Evolutionary conservation across 805 yeast species (phyloP).

Genomic region (Yarrowia yakushimensis): DNA sequence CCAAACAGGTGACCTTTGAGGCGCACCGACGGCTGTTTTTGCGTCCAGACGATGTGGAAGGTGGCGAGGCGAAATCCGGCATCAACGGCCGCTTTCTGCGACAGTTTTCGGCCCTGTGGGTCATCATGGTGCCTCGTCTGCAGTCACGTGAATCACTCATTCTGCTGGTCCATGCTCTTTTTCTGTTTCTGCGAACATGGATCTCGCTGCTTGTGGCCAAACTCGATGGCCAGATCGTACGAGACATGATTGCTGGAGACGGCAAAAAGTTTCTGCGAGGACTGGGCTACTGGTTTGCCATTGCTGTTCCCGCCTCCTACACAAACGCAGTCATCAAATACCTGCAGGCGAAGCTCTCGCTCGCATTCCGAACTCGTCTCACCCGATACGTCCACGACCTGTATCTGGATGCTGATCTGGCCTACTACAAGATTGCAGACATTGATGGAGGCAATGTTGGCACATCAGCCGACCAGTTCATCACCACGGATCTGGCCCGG

Average conservation of each 20-base stretch:
- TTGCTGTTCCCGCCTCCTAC: slow-evolving; percentile 91
- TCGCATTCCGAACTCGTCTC: slow-evolving; percentile 79
- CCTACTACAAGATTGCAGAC: slow-evolving; percentile 76
- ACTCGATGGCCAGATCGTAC: slow-evolving; percentile 87
- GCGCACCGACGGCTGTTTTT: slow-evolving; percentile 36
- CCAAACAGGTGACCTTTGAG: slow-evolving; percentile 34
- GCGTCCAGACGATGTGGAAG: slow-evolving; percentile 25
- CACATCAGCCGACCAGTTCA: slow-evolving; percentile 65
- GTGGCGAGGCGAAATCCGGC: slow-evolving; percentile 31
- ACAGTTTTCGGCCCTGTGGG: slow-evolving; percentile 73
- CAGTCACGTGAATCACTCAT: slow-evolving; percentile 64
- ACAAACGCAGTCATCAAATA: slow-evolving; percentile 87
- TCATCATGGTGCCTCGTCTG: slow-evolving; percentile 73
- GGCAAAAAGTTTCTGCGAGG: slow-evolving; percentile 73
- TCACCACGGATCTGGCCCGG: slow-evolving; percentile 77
- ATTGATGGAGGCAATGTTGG: slow-evolving; percentile 53
- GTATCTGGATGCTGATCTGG: slow-evolving; percentile 74
- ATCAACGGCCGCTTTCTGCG: slow-evolving; percentile 63
- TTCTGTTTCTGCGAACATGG: slow-evolving; percentile 80
- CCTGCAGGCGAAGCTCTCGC: slow-evolving; percentile 68
- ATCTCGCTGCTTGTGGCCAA: slow-evolving; percentile 79
- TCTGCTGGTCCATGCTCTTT: slow-evolving; percentile 65
- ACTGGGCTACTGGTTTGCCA: slow-evolving; percentile 77
- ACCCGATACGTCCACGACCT: slow-evolving; percentile 86
- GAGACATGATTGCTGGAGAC: slow-evolving; percentile 78